Evolutionary conservation across 176 grass and related monocot genomes (phyloP), one percentile per base, ranked within the genome.

Genomic region (Ensete glaucum): DNA sequence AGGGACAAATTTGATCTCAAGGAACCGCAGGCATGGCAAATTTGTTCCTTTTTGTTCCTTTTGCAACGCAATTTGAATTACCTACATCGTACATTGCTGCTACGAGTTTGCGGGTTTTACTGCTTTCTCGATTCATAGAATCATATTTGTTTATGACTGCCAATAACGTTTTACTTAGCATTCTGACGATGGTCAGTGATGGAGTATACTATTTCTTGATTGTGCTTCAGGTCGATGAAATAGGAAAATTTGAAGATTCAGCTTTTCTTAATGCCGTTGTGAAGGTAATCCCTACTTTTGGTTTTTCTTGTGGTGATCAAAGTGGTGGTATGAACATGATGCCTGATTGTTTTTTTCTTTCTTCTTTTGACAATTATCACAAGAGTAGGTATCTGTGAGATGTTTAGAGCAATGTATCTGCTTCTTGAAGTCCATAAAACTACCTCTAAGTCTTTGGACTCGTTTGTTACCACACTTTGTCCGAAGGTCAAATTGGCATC

Each of bases 231-330:
- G 84, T 77, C 72, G 59, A 79, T 74, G 91, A 89, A 22, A 84
- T 82, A 2, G 85, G 83, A 56, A 86, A 89, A 56, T 73, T 87
- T 85, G 80, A 89, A 89, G 90, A 83, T 73, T 82, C 85, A 69
- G 80, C 85, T 88, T 99, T 87, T 82, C 66, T 99, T 73, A 94
- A 99, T 84, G 86, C 88, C 79, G 91, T 99, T 64, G 88, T 99
- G 60, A 99, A 99, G 95, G 95, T 99, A 73, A 50, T 17, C 3
- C 19, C 27, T 52, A 69, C 20, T 51, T 78, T 22, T 71, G 63
- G 82, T 77, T 62, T 53, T 11, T 52, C n/a, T 27, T 52, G 25
- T 77, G 1, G 7, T 26, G 52, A 50, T 82, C 13, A 11, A 73
- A 77, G 48, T 63, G 63, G 62, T 74, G 63, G 13, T 29, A 13